Base-by-base conservation (phyloP, 2,329 filamentous ascomycete genomes). In the Shiraia sp. region DNA sequence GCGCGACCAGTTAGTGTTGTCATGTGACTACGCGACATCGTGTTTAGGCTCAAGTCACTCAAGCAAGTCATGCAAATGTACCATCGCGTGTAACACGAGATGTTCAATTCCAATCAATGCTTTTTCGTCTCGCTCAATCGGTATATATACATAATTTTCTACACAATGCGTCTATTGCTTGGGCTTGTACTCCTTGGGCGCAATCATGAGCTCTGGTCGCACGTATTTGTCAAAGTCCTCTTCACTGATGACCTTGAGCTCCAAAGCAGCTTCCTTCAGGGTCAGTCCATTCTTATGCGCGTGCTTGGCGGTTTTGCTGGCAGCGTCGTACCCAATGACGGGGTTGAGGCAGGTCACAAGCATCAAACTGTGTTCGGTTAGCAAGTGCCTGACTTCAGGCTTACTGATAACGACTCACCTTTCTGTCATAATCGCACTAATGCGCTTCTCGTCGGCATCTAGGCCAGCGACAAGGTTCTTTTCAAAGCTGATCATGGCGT, bases 201-300 rank as follows among this genome's bases (percentile, higher is more conserved):
- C 85, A 65, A 99, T 79, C 92, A 99, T 99, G 66, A 97, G 81
- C 77, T 97, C 92, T 16, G 93, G 93, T 63, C 85, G 84, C 55
- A 99, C 93, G 53, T 95, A 79, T 57, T 82, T 79, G 72, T 96
- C 90, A 67, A 97, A 97, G 68, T 96, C 91, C 65, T 88, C 88
- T 66, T 86, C 84, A 53, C 85, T 92, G 56, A 97, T 77, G 32
- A 90, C 92, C 58, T 96, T 82, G 55, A 99, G 81, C 79, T 97
- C 89, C 79, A 97, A 84, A 14, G 93, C 92, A 64, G 87, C 92
- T 75, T 95, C 77, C 80, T 96, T 96, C 45, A 99, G 81, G 16
- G 90, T 96, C 36, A 92, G 75, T 24, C 90, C 90, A 83, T 97
- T 97, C 83, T 96, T 96, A 79, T 99, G 93, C 12, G 93, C 93